These are phyloP conservation scores for Chaetomium olivaceum DNA, from an alignment of 2,329 filamentous ascomycete genomes.

Conservation along the genomic window DNA sequence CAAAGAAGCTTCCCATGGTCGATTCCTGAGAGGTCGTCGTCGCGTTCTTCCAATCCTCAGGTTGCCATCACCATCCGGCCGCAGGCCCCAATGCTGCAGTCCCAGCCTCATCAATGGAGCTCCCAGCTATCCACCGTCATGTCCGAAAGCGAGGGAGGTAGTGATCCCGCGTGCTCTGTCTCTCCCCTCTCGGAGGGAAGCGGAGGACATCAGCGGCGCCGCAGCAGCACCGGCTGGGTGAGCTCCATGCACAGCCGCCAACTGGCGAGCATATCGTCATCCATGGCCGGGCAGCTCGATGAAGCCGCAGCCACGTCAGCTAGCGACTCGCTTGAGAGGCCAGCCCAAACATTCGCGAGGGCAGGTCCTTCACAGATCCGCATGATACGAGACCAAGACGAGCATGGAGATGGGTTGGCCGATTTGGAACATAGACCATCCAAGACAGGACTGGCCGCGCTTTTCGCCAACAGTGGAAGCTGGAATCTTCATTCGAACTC, in stretches of 20 bases:
- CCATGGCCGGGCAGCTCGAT: conserved; percentile 49
- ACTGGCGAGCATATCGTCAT: conserved; percentile 60
- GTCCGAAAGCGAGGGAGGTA: conserved; percentile 60
- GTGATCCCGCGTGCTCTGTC: conserved; percentile 50
- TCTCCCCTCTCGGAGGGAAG: conserved; percentile 44
- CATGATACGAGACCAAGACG: conserved; percentile 59
- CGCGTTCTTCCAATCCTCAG: conserved; percentile 33
- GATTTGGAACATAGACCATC: conserved; percentile 60
- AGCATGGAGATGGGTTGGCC: conserved; percentile 64
- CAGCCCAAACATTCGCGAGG: conserved; percentile 48
- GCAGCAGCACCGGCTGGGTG: conserved; percentile 50
- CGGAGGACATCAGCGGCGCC: conserved; percentile 37
- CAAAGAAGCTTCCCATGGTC: conserved; percentile 34
- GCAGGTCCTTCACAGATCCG: conserved; percentile 44
- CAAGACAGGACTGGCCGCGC: conserved; percentile 53
- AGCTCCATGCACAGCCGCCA: conserved; percentile 54
- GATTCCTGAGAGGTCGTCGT: conserved; percentile 26
- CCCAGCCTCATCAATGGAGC: conserved; percentile 61
- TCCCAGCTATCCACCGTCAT: conserved; percentile 64
- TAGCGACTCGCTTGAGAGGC: conserved; percentile 52
- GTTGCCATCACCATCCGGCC: conserved; percentile 30
- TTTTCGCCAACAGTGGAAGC: conserved; percentile 51
- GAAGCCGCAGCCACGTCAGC: conserved; percentile 39
- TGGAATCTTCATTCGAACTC: conserved; percentile 54
- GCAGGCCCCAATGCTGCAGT: conserved; percentile 48